A percentile compares a stretch with the other conserved stretches of the same genome.
These are phyloP conservation scores for Fusarium anthophilum DNA, from an alignment of 2,329 filamentous ascomycete species.

Conservation along the genomic window DNA sequence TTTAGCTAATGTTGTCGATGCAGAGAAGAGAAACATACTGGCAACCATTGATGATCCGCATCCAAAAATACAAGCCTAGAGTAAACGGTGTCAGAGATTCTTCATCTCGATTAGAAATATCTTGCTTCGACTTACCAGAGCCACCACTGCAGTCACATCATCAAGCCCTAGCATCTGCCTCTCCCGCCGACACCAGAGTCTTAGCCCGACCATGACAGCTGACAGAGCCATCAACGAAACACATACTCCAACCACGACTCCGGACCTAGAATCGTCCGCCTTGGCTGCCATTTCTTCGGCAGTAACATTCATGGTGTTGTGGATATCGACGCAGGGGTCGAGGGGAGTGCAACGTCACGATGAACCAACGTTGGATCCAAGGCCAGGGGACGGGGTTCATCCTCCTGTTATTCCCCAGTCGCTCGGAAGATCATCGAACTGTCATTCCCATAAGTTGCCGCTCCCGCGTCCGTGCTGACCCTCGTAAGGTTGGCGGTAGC, in stretches of 20 bases:
- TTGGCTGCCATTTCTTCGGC: background rate
- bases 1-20: background rate
- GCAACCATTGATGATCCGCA: conserved; percentile 15
- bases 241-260: background rate
- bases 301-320: background rate
- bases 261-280: background rate
- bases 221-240: conserved; percentile 5
- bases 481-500: background rate
- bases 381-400: background rate
- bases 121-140: background rate
- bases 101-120: rapidly evolving
- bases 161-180: conserved; percentile 13
- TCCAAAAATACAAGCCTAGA: conserved; percentile 11
- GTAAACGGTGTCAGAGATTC: background rate
- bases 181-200: conserved; percentile 18
- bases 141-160: conserved; percentile 1
- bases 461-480: background rate
- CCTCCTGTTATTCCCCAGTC: background rate
- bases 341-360: background rate
- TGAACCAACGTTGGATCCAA: background rate
- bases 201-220: conserved; percentile 10
- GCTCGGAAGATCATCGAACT: background rate
- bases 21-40: background rate
- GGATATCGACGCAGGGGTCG: too few relatives aligned
- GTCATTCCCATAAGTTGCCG: background rate